phyloP scores from a whole-genome alignment of 768 basidiomycete species.

The Macrocybe gigantea region DNA sequence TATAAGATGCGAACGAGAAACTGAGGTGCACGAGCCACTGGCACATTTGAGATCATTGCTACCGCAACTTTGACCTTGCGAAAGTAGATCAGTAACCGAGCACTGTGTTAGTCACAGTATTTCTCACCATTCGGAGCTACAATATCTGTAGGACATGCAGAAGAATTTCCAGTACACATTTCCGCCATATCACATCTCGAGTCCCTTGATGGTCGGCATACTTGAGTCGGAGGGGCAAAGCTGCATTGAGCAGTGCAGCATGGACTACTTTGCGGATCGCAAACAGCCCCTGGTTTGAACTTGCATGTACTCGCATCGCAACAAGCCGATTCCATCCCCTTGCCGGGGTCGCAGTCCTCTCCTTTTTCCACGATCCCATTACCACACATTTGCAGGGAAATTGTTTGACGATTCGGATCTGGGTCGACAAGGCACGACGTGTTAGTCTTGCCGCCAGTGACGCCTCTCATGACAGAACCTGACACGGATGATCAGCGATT shows the following conservation, averaged over 20 bases:
- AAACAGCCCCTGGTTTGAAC: constrained; percentile 64
- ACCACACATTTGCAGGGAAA: constrained; percentile 71
- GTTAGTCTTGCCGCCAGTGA: constrained; percentile 38
- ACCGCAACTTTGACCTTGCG: constrained; percentile 61
- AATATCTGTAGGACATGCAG: constrained; percentile 64
- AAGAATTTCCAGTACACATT: constrained; percentile 69
- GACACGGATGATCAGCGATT: background rate
- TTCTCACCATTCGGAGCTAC: constrained; percentile 54
- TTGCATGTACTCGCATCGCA: constrained; percentile 75
- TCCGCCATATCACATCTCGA: constrained; percentile 64
- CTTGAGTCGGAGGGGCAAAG: constrained; percentile 60
- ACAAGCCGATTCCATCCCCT: constrained; percentile 53
- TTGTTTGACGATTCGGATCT: constrained; percentile 33
- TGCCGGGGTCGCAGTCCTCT: constrained; percentile 85
- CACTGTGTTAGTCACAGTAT: constrained; percentile 1
- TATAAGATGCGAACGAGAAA: constrained; percentile 43
- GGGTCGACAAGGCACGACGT: constrained; percentile 68
- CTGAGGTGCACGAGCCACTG: constrained; percentile 72
- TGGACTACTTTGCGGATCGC: constrained; percentile 69
- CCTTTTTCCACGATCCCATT: constrained; percentile 80
- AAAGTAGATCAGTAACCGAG: constrained; percentile 7
- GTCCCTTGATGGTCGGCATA: constrained; percentile 70
- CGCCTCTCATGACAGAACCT: constrained; percentile 64
- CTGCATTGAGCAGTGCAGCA: constrained; percentile 71
- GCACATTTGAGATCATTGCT: constrained; percentile 62